Evolutionary conservation across 345 rosid genomes (phyloP), one percentile per base, ranked within the genome.

Genomic region (Laguncularia racemosa): DNA sequence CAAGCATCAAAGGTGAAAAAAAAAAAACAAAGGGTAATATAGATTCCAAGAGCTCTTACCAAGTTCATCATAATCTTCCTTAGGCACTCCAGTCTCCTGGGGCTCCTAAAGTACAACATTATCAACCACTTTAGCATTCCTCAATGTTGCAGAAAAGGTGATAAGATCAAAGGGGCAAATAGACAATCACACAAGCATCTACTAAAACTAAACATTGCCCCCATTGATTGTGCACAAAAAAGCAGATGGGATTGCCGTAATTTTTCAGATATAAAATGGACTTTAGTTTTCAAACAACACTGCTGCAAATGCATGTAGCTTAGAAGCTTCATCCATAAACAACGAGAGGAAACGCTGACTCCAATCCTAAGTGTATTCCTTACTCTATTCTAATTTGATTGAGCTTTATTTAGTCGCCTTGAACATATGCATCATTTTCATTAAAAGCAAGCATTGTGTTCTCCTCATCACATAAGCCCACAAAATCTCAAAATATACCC

Each of bases 1-100:
- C 16, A 21, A 11, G 43, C 43, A 47, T 38, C 20, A 21, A 50
- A 16, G 48, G 20, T 19, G 45, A 43, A 61, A 2, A 21, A 61
- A 2, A 21, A 18, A 20, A 61, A 50, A 14, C 44, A 14, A 52
- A 33, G 21, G 40, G 18, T 1, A 12, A 17, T 18, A 13, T 19
- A 18, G 6, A 26, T 26, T 52, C n/a, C 16, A 20, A 50, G n/a
- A 38, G 44, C 60, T 23, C 84, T 81, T 75, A 81, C 86, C 6
- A 4, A 53, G 70, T 20, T 63, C 61, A 21, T 59, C 60, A 20
- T 58, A 52, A 48, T 69, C 72, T 33, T 53, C 76, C 46, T 69
- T 82, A 63, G 16, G 26, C 17, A 60, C 58, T 44, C 47, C 60
- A 8, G 49, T 26, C 20, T 66, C 76, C 88, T 82, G 73, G 62